Conservation (phyloP, 192 early-diverging fungal genomes). For the Mortierella antarctica region DNA sequence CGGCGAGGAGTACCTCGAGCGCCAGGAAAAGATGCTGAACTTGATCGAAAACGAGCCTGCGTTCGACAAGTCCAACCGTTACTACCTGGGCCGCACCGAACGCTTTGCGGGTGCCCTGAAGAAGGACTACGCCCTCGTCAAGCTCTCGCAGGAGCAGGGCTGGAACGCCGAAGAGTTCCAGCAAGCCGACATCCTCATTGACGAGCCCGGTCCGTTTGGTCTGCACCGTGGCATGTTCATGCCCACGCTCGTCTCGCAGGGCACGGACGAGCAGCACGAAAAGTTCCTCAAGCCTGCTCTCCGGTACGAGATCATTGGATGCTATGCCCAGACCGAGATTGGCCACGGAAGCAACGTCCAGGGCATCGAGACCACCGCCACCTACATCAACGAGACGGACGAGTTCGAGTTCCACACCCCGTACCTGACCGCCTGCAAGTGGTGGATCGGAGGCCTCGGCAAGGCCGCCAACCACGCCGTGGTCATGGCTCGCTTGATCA, state of each 20-base stretch:
- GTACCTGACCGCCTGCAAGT: constrained; percentile 81
- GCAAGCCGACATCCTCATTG: constrained; percentile 64
- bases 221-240: constrained; percentile 89
- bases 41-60: constrained; percentile 76
- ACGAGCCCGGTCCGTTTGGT: constrained; percentile 74
- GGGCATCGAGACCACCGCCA: constrained; percentile 90
- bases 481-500: constrained; percentile 84
- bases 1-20: constrained; percentile 69
- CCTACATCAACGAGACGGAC: constrained; percentile 82
- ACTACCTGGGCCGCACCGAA: constrained; percentile 79
- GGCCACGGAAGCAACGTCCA: constrained; percentile 87
- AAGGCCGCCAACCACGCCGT: constrained; percentile 85
- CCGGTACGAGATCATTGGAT: constrained; percentile 83
- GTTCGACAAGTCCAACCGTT: constrained; percentile 76
- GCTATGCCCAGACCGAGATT: constrained; percentile 89
- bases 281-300: constrained; percentile 79
- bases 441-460: constrained; percentile 90
- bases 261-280: constrained; percentile 81
- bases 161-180: constrained; percentile 65
- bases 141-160: constrained; percentile 68
- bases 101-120: constrained; percentile 67
- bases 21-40: constrained; percentile 65
- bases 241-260: constrained; percentile 80
- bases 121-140: constrained; percentile 72
- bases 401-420: constrained; percentile 91